phyloP scores from a whole-genome alignment of 78 protist species.

The Anaeramoeba flamelloides region DNA sequence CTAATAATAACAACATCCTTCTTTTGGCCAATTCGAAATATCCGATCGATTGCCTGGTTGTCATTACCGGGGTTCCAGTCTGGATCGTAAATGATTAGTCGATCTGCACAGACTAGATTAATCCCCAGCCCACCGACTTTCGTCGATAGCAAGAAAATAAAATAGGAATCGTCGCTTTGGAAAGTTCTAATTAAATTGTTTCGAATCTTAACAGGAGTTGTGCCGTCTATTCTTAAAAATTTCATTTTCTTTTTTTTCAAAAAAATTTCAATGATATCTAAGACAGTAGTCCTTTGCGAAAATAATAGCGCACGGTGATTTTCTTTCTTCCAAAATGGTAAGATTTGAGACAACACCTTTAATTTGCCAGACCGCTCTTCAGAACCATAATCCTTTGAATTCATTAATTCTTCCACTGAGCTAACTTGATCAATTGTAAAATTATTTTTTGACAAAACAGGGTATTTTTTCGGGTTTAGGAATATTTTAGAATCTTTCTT shows the following conservation, averaged over 20 bases:
- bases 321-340: conserved; percentile 73
- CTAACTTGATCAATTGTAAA: too few species aligned
- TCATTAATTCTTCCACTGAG: not conserved
- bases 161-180: not conserved
- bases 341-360: conserved; percentile 38
- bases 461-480: too few species aligned
- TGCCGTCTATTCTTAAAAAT: not conserved
- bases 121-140: not conserved
- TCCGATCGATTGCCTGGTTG: not conserved
- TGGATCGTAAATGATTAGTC: not conserved
- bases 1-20: not conserved
- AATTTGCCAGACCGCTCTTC: conserved; percentile 47
- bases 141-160: not conserved
- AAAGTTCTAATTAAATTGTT: not conserved
- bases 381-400: not conserved
- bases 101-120: not conserved
- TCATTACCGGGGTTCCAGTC: not conserved
- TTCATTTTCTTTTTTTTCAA: not conserved
- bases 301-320: too few species aligned
- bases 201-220: not conserved
- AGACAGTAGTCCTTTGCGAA: not conserved
- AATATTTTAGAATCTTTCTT: not conserved
- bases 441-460: too few species aligned
- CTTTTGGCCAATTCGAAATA: not conserved
- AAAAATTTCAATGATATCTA: not conserved